Evolutionary conservation across 2,329 filamentous ascomycete genomes (phyloP).

Genomic region (Epichloe hybrida): DNA sequence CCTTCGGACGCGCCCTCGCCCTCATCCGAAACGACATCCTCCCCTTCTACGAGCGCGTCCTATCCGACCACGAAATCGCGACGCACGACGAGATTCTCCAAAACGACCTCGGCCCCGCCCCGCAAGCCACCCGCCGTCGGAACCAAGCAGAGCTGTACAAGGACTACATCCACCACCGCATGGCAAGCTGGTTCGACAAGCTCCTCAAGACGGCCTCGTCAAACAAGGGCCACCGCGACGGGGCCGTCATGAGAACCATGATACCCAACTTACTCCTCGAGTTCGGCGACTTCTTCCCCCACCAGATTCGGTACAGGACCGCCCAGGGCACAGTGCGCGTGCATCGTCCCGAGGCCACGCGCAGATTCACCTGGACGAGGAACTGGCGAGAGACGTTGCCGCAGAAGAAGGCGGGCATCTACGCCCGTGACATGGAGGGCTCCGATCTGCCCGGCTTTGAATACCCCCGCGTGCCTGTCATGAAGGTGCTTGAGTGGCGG

Average conservation of each 20-base stretch:
- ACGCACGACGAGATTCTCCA: slow-evolving; percentile 22
- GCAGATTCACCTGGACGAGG: slow-evolving; percentile 12
- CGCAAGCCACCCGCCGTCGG: slow-evolving; percentile 13
- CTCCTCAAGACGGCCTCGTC: slow-evolving; percentile 15
- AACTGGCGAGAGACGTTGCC: slow-evolving; percentile 15
- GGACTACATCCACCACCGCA: slow-evolving; percentile 20
- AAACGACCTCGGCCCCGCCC: slow-evolving; percentile 9
- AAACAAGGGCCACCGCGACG: slow-evolving; percentile 11
- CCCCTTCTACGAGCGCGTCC: slow-evolving; percentile 21
- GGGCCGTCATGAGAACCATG: slow-evolving; percentile 8
- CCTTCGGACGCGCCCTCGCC: slow-evolving; percentile 18
- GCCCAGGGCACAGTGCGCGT: slow-evolving; percentile 18
- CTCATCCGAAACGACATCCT: slow-evolving; percentile 27
- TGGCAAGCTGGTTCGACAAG: slow-evolving; percentile 14
- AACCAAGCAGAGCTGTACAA: slow-evolving; percentile 16
- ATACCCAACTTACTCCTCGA: slow-evolving; percentile 21
- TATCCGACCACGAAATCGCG: slow-evolving; percentile 14
- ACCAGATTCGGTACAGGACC: slow-evolving; percentile 19
- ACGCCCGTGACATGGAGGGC: slow-evolving; percentile 6
- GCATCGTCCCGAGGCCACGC: slow-evolving; percentile 9
- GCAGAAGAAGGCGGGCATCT: slow-evolving; percentile 10
- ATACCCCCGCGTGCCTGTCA: slow-evolving; percentile 12
- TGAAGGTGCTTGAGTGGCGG: slow-evolving; percentile 14
- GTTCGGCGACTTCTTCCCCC: slow-evolving; percentile 20
- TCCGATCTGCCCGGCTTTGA: slow-evolving; percentile 9